phyloP scores from a whole-genome alignment of 345 rosid species.

The Camelina laxa region DNA sequence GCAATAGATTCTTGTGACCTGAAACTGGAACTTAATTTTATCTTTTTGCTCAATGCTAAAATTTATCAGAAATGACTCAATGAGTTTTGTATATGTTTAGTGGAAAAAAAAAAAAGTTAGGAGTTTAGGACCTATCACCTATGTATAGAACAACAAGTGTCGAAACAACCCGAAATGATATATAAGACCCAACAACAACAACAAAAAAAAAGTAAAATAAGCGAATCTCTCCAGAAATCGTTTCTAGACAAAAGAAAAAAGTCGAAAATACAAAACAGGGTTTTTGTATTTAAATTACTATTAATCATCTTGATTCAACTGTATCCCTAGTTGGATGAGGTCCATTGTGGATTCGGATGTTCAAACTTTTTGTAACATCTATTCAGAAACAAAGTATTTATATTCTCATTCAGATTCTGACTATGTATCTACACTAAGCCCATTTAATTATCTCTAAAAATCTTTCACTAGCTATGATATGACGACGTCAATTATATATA shows the following conservation, averaged over 20 bases:
- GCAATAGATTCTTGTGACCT: conserved; percentile 18
- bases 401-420: neutral
- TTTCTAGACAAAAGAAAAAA: neutral
- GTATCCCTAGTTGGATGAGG: no score
- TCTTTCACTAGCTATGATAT: neutral
- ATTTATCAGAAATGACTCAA: neutral
- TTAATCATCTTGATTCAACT: neutral
- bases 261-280: neutral
- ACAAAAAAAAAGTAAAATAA: neutral
- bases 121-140: neutral
- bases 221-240: neutral
- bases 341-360: neutral
- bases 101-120: neutral
- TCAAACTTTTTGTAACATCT: neutral
- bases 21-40: conserved; percentile 11
- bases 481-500: neutral
- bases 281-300: neutral
- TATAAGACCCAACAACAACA: neutral
- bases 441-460: neutral
- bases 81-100: neutral
- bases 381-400: neutral
- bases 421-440: neutral
- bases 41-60: neutral
- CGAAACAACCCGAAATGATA: neutral
- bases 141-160: neutral